Percentiles rank a stretch among this genome's conserved stretches.
These are phyloP conservation scores for Neurospora africana DNA, from an alignment of 495 filamentous ascomycete genomes.

Conservation along the genomic window DNA sequence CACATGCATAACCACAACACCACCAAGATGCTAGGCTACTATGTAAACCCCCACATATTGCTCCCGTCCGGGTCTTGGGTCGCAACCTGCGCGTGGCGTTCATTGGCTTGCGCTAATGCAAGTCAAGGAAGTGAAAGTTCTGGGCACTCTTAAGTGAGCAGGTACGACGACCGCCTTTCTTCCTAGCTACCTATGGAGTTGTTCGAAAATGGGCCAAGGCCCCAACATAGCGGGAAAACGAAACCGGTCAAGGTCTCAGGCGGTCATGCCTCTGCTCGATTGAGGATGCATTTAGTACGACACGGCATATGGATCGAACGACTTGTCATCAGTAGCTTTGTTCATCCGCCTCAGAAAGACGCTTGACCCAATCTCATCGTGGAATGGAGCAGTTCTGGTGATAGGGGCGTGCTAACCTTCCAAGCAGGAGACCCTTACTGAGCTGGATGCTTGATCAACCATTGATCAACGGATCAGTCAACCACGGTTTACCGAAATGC, in stretches of 20 bases:
- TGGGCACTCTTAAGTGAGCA: too few relatives aligned
- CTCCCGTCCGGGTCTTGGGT: too few relatives aligned
- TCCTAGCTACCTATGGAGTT: too few relatives aligned
- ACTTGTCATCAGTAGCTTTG: neutral
- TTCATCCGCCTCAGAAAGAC: neutral
- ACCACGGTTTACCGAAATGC: neutral
- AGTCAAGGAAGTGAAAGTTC: too few relatives aligned
- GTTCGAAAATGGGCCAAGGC: too few relatives aligned
- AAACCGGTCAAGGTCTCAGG: neutral
- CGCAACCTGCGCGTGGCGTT: too few relatives aligned
- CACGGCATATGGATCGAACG: too few relatives aligned
- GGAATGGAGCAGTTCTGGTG: neutral
- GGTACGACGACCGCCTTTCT: too few relatives aligned
- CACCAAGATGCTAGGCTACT: too few relatives aligned
- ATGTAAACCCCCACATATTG: too few relatives aligned
- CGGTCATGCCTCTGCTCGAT: neutral
- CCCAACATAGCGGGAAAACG: neutral
- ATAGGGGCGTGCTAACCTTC: neutral
- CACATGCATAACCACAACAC: neutral
- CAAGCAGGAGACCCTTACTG: neutral
- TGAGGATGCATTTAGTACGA: too few relatives aligned
- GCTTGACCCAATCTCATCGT: neutral
- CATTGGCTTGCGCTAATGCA: neutral
- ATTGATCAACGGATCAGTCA: neutral
- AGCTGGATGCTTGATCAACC: neutral